Base-by-base conservation (phyloP, 2,329 filamentous ascomycete species). In the Cryoendolithus antarcticus region DNA sequence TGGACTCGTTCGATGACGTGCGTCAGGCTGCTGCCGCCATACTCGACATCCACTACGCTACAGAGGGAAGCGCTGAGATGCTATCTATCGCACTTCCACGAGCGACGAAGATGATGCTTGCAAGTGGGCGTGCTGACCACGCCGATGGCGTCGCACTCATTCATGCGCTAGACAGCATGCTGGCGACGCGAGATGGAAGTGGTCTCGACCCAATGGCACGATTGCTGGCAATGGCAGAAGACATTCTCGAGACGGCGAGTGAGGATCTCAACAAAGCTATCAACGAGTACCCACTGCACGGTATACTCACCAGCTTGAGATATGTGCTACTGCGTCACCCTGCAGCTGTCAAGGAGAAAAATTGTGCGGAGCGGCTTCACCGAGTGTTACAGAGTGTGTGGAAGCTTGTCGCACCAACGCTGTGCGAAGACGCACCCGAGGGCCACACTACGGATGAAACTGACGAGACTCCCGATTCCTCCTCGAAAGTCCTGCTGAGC, bases 341-440 rank as follows among this genome's bases (percentile, higher is more conserved):
- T 27, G 24, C 11, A 32, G 31, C 11, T 32, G 13, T 32, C 31
- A 32, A 12, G 31, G 11, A 32, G 31, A 6, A 32, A 32, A 9
- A 6, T 15, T 7, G 11, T 15, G 11, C 11, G 11, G 15, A 35
- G 6, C 40, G 40, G 10, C 21, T 42, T 2, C 9, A 11, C 6
- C 15, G 10, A 3, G 12, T 42, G 6, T 29, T 86, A 42, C 62
- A 70, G 35, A 68, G 71, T n/a, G 74, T 93, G 5, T 98, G 91
- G 91, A 53, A 63, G 1, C 71, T 75, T 19, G 85, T 95, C 4
- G 75, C 74, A 49, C 72, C 78, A 38, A 75, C 93, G 3, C 71
- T 98, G 1, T 98, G 91, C 53, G 81, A 93, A 46, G 91, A 95
- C 61, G 93, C 91, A 1, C 91, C 93, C 0, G 91, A 98, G 62